Percentiles rank a stretch among this genome's conserved stretches.
These are phyloP conservation scores for Biancaea sappan DNA, from an alignment of 306 rosid genomes.

Conservation along the genomic window DNA sequence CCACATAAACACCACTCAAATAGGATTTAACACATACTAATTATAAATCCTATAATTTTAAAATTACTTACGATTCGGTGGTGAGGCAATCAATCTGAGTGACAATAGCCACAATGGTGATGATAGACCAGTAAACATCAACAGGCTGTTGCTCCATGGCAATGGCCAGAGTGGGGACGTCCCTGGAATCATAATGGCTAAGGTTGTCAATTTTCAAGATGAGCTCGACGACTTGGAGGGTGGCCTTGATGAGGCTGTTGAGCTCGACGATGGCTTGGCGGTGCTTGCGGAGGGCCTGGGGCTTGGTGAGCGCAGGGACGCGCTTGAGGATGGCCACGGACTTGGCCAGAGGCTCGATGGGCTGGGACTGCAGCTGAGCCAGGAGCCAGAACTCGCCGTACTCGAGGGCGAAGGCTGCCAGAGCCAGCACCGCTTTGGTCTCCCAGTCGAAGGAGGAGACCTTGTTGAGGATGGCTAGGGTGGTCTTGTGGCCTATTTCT, in stretches of 20 bases:
- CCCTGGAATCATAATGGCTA: slow-evolving; percentile 37
- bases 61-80: slow-evolving; percentile 46
- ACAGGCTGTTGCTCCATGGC: slow-evolving; percentile 48
- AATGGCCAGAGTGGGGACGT: slow-evolving; percentile 44
- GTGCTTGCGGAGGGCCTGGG: slow-evolving; percentile 36
- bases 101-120: slow-evolving; percentile 51
- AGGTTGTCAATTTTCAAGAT: slow-evolving; percentile 49
- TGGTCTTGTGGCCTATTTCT: slow-evolving; percentile 53
- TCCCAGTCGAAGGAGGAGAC: slow-evolving; percentile 56
- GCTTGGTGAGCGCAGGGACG: slow-evolving; percentile 54
- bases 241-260: slow-evolving; percentile 50
- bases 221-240: slow-evolving; percentile 49
- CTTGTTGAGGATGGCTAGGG: slow-evolving; percentile 55
- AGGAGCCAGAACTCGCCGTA: slow-evolving; percentile 73
- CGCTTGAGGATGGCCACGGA: slow-evolving; percentile 54
- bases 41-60: too few relatives aligned
- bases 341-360: slow-evolving; percentile 57
- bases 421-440: slow-evolving; percentile 66
- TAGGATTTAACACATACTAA: too few relatives aligned
- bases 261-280: slow-evolving; percentile 48
- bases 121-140: slow-evolving; percentile 67
- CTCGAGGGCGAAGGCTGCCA: slow-evolving; percentile 73
- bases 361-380: slow-evolving; percentile 37
- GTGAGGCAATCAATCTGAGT: slow-evolving; percentile 49
- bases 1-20: too few relatives aligned